Conservation (phyloP, 345 rosid genomes). For the Eucalyptus microcorys region DNA sequence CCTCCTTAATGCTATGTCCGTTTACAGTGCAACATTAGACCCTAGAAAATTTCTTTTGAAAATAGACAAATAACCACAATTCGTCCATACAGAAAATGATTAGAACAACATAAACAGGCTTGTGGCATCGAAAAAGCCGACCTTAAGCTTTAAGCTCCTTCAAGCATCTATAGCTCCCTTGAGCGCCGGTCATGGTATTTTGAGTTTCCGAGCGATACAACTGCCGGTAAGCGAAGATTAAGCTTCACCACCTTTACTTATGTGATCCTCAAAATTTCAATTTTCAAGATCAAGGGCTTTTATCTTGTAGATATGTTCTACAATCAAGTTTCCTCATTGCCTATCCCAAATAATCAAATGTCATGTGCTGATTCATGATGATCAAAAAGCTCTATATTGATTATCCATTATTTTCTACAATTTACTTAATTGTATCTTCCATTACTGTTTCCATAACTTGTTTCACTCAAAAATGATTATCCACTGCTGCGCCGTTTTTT, state of each 20-base stretch:
- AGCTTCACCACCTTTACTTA: not conserved
- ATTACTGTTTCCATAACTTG: not conserved
- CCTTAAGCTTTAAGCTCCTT: not conserved
- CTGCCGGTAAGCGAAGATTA: rapidly evolving
- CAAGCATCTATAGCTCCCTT: not conserved
- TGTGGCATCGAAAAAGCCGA: not conserved
- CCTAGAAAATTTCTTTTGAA: not conserved
- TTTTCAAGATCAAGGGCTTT: too few species aligned
- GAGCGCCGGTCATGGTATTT: not conserved
- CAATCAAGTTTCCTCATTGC: not conserved
- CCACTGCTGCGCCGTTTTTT: too few species aligned
- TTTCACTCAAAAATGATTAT: too few species aligned
- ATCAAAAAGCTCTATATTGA: not conserved
- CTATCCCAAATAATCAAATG: not conserved
- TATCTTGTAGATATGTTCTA: too few species aligned
- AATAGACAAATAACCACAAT: too few species aligned
- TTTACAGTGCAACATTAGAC: not conserved
- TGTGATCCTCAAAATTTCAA: too few species aligned
- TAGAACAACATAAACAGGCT: not conserved
- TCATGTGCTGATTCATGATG: not conserved
- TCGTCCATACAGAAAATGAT: rapidly evolving
- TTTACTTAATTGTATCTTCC: not conserved
- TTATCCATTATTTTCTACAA: too few species aligned
- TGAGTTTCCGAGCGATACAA: rapidly evolving
- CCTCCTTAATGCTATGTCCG: too few species aligned